Evolutionary conservation across 257 asterid species (phyloP), one percentile per base, ranked within the genome.

Genomic region (Solanum stenotomum): DNA sequence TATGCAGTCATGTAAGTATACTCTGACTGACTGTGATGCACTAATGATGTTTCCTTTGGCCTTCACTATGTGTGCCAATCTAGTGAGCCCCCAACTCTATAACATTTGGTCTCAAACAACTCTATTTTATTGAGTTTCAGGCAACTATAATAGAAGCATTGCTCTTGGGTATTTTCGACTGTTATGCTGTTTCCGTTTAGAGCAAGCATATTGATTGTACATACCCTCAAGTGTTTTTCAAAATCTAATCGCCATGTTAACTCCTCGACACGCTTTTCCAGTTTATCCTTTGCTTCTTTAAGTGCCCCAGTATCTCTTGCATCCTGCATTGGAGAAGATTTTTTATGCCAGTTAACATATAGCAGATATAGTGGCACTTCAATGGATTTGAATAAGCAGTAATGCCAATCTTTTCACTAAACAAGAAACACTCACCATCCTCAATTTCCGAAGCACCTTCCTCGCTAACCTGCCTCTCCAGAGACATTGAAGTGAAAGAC

Each of bases 251-350:
- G 90, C 98, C 98, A 95, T 27, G 98, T 94, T 34, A 96, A 92
- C 93, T 96, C 99, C 68, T 96, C 98, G 4, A 96, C 98, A 25
- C 98, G 98, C 91, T 95, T 95, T 89, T 95, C 98, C 85, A 96
- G 94, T 93, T 96, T 96, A 93, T 95, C 98, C 91, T 96, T 96
- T 16, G 98, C 98, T 94, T 95, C 98, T 92, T 93, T 95, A 82
- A 96, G 95, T 77, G 98, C 98, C 76, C 98, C 98, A 29, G 99
- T 93, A 81, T 96, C 99, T 89, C 98, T 94, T 88, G 98, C 98
- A 90, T 90, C 98, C 99, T 96, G 97, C 90, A 78, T 85, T 16
- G 65, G 89, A 83, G 31, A 88, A 70, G 87, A 89, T 90, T 83
- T 67, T 27, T 46, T 34, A 87, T 59, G 72, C 61, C 87, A 40